These are phyloP conservation scores for Fusarium buharicum DNA, from an alignment of 2,329 filamentous ascomycete genomes.

Conservation along the genomic window DNA sequence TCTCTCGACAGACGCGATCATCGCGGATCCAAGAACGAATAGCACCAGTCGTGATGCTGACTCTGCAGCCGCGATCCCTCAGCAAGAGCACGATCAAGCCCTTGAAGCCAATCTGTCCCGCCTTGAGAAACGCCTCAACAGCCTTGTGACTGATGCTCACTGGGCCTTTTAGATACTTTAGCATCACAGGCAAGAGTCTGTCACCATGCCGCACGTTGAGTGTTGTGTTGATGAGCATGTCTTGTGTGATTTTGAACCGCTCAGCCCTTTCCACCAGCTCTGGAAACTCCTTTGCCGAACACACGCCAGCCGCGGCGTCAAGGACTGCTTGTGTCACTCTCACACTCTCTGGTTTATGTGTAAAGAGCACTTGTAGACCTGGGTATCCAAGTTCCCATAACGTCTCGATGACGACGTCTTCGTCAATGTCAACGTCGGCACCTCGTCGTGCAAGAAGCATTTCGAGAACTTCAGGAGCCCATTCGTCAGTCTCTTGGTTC, in stretches of 20 bases:
- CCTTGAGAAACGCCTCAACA: constrained; percentile 23
- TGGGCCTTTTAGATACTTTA: constrained; percentile 18
- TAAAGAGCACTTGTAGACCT: constrained; percentile 19
- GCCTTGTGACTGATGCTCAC: constrained; percentile 20
- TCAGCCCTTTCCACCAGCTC: constrained; percentile 18
- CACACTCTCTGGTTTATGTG: constrained; percentile 20
- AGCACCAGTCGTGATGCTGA: constrained; percentile 21
- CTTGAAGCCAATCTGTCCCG: constrained; percentile 25
- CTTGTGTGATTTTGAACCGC: constrained; percentile 27
- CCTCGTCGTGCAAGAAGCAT: constrained; percentile 27
- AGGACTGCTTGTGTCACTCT: constrained; percentile 21
- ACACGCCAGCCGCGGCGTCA: constrained; percentile 24
- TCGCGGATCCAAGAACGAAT: constrained; percentile 28
- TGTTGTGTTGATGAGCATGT: constrained; percentile 32
- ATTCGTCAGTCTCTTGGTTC: constrained; percentile 20
- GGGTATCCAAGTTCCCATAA: constrained; percentile 20
- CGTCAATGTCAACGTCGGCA: constrained; percentile 27
- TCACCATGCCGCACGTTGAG: constrained; percentile 20
- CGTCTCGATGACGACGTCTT: constrained; percentile 18
- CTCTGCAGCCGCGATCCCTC: constrained; percentile 21
- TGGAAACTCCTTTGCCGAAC: constrained; percentile 23
- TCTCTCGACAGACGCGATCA: constrained; percentile 17
- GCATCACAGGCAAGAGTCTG: constrained; percentile 23
- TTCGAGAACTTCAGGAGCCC: constrained; percentile 28
- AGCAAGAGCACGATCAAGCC: constrained; percentile 23